Conservation (phyloP, 192 early-diverging fungal species). For the Bifiguratus adelaidae region DNA sequence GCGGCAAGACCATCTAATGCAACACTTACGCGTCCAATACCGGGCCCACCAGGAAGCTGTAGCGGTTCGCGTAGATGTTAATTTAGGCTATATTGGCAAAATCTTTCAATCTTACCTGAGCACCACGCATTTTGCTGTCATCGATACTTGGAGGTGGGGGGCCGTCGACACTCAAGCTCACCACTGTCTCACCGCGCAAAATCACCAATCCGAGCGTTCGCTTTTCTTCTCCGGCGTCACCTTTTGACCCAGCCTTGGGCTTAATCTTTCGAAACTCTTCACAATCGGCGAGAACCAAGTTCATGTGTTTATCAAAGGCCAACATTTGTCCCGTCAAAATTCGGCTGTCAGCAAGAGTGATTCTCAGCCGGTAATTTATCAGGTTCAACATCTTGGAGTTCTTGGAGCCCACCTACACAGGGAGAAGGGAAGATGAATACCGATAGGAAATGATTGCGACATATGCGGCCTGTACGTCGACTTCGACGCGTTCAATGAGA, state of each 20-base stretch:
- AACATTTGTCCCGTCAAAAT: conserved; percentile 96
- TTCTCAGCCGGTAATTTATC: conserved; percentile 89
- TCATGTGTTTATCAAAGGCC: conserved; percentile 99
- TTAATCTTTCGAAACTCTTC: conserved; percentile 94
- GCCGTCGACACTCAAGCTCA: conserved; percentile 82
- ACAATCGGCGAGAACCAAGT: conserved; percentile 93
- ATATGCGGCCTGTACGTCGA: too few relatives aligned
- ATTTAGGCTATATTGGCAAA: too few relatives aligned
- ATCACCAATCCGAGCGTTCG: conserved; percentile 89
- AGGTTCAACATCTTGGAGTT: conserved; percentile 87
- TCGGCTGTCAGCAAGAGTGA: conserved; percentile 87
- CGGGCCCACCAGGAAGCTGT: conserved; percentile 51
- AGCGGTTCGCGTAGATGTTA: background rate
- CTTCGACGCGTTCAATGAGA: too few relatives aligned
- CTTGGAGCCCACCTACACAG: too few relatives aligned
- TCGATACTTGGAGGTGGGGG: conserved; percentile 67
- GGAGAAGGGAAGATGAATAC: too few relatives aligned
- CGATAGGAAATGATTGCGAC: too few relatives aligned
- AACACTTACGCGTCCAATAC: conserved; percentile 41
- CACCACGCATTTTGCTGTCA: conserved; percentile 28
- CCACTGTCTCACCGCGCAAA: conserved; percentile 86
- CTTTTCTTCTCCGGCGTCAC: conserved; percentile 62
- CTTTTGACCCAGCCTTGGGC: conserved; percentile 47
- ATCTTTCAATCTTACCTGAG: conserved; percentile 17
- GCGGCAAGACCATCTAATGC: background rate